Percentiles rank a stretch among this genome's conserved stretches.
These are phyloP conservation scores for Cercis canadensis DNA, from an alignment of 306 rosid genomes.

Conservation along the genomic window DNA sequence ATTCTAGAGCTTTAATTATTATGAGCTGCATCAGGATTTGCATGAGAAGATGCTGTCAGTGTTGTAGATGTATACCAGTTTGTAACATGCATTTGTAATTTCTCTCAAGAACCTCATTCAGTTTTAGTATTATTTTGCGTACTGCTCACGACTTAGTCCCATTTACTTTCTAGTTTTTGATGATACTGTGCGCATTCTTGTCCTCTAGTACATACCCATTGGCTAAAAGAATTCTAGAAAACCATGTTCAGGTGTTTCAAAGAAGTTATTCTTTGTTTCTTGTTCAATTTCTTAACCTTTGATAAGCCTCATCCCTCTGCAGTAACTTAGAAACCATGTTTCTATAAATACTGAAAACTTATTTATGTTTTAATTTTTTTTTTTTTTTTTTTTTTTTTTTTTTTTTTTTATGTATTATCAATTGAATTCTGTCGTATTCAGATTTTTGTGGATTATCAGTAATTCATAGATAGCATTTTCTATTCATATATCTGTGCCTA, in stretches of 20 bases:
- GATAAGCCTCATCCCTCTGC: not conserved
- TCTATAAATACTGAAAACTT: not conserved
- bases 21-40: not conserved
- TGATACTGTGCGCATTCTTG: constrained; percentile 8
- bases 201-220: not conserved
- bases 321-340: not conserved
- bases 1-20: not conserved
- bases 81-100: not conserved
- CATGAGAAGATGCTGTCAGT: not conserved
- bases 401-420: no score
- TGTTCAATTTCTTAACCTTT: not conserved
- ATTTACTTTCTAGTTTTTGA: constrained; percentile 10
- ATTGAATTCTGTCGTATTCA: not conserved
- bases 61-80: not conserved
- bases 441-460: not conserved
- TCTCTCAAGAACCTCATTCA: not conserved
- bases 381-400: no score
- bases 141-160: not conserved
- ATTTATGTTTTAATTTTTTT: no score
- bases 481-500: not conserved
- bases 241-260: not conserved
- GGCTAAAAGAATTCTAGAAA: constrained; percentile 20
- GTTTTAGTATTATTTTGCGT: constrained; percentile 4
- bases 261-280: not conserved
- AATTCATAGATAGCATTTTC: constrained; percentile 1